Evolutionary conservation across 768 basidiomycete species (phyloP), one percentile per base, ranked within the genome.

Genomic region (Chlorophyllum brunneum): DNA sequence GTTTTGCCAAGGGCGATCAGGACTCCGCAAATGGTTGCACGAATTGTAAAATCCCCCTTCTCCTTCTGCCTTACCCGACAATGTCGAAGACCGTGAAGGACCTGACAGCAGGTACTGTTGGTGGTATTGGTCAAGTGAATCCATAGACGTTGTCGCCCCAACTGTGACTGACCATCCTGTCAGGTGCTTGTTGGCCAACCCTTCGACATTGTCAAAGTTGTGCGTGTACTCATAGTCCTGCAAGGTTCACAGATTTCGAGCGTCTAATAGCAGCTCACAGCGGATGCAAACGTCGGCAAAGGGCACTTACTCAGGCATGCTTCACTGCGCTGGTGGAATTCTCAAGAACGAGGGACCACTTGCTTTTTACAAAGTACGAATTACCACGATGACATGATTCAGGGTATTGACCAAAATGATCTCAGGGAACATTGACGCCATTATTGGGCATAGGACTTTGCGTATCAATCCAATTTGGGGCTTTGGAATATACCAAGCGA

Each of bases 131-230:
- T 54, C 94, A 95, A 81, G 90, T 83, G 43, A 43, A 55, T 49
- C 11, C 16, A 36, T 11, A 15, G 34, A 11, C 6, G 16, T 36
- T 11, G 6, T 13, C 15, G 15, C 15, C 34, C 34, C 6, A 36
- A n/a, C 11, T 36, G 16, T 36, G 5, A 16, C 11, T 16, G 13
- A 56, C 39, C 16, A 39, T 20, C 31, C 50, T 55, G 31, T 48
- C 18, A 91, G 88, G 88, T 92, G 54, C 76, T 93, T 40, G 91
- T 93, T 41, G 92, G 92, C 42, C 91, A 95, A 67, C 94, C 94
- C 10, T 98, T 98, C 68, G 94, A 98, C 68, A 94, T 95, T 58
- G 90, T 94, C 72, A 97, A 97, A 85, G 91, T 94, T 71, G 91
- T 92, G 64, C 65, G 88, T 81, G 56, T 41, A 40, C 33, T 43